Evolutionary conservation across 2,329 filamentous ascomycete genomes (phyloP).

Genomic region (Calonectria pauciramosa): DNA sequence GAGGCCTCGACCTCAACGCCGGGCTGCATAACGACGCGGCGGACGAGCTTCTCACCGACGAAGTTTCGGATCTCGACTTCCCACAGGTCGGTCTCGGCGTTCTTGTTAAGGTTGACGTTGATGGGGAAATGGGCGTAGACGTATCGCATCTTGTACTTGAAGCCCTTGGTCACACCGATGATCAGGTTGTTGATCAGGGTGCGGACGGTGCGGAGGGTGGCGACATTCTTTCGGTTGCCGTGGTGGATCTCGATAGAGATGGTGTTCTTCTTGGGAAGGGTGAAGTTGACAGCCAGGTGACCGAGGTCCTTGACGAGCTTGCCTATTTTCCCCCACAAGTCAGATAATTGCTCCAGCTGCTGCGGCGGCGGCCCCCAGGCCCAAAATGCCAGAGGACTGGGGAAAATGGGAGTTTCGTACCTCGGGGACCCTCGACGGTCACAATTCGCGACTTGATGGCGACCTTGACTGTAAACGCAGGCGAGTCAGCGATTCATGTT

Average conservation of each 20-base stretch:
- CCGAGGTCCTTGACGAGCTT: constrained; percentile 97
- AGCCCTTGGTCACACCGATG: constrained; percentile 98
- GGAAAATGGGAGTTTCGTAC: constrained; percentile 60
- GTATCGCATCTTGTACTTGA: constrained; percentile 99
- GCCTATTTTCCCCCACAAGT: constrained; percentile 65
- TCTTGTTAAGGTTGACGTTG: constrained; percentile 99
- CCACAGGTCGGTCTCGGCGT: constrained; percentile 86
- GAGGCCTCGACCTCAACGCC: constrained; percentile 94
- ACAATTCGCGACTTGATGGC: constrained; percentile 96
- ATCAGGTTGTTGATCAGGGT: constrained; percentile 99
- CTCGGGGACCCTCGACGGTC: constrained; percentile 97
- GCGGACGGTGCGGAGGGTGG: constrained; percentile 97
- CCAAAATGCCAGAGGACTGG: not conserved
- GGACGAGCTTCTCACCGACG: constrained; percentile 99
- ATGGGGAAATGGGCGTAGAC: constrained; percentile 99
- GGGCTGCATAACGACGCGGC: constrained; percentile 87
- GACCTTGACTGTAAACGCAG: constrained; percentile 84
- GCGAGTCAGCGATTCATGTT: constrained; percentile 47
- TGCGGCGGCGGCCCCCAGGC: not conserved
- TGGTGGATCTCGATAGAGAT: constrained; percentile 99
- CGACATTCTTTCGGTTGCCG: constrained; percentile 97
- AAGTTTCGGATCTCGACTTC: constrained; percentile 99
- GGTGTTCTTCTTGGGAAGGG: constrained; percentile 83
- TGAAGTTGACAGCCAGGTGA: constrained; percentile 97
- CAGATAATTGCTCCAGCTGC: constrained; percentile 21